Evolutionary conservation across 768 basidiomycete species (phyloP), one percentile per base, ranked within the genome.

Genomic region (Leccinum imitatum): DNA sequence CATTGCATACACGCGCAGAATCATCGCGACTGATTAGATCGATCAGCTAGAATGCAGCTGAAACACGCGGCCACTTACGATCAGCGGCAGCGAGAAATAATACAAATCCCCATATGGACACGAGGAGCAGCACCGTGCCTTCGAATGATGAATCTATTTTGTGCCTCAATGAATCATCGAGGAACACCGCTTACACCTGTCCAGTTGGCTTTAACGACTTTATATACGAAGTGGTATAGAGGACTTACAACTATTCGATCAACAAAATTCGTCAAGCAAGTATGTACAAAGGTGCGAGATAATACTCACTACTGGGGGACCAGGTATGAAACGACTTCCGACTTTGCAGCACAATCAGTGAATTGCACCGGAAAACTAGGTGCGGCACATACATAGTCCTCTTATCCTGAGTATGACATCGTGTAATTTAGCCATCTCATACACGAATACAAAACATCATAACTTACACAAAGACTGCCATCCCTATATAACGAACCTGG

Each of bases 1-100:
- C 56, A 70, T 58, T 19, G 69, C 66, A 27, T 69, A 71, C 13
- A 70, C 59, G 0, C 69, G 64, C 7, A 69, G 30, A 51, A 69
- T 64, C 69, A 69, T 69, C 33, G 63, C 47, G 6, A 68, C 69
- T 69, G 35, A 15, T 56, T 2, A 27, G 8, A 4, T 14, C 37
- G 6, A 39, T 39, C 6, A 39, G 37, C 37, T 39, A 39, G 37
- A 39, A 6, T 39, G 8, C 15, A 15, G 14, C 6, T 39, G 37
- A 39, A 15, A 39, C 6, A 14, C 15, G 15, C 6, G 14, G 8
- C 3, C 10, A 70, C 68, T 62, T 35, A 69, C 68, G 21, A 15
- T 69, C 68, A 1, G 63, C 53, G 13, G 54, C 60, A 41, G 56
- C 59, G 35, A 68, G 59, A 17, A 63, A 69, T 39, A 68, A 1